Conservation (phyloP, 176 grass and related monocot species). For the Triticum turgidum region DNA sequence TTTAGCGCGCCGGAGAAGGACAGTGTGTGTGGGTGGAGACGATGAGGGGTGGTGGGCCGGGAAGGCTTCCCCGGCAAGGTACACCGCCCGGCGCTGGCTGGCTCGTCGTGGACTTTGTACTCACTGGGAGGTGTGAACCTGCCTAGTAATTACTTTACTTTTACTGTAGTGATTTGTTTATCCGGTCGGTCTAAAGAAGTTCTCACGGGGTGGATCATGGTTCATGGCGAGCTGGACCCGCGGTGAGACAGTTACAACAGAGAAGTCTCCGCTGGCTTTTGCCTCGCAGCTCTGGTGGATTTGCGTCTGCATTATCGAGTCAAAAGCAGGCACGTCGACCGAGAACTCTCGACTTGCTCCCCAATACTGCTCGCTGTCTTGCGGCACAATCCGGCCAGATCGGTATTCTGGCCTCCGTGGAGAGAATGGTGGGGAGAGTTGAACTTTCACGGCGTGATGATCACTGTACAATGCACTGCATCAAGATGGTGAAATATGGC, state of each 20-base stretch:
- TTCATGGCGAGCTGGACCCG: not conserved
- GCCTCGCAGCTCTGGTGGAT: constrained; percentile 21
- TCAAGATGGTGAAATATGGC: not conserved
- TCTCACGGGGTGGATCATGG: not conserved
- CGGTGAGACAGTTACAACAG: not conserved
- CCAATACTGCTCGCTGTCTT: constrained; percentile 15
- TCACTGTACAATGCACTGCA: no score
- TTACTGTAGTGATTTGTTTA: not conserved
- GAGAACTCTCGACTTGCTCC: constrained; percentile 1
- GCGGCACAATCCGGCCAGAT: constrained; percentile 27
- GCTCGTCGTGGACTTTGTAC: constrained; percentile 29
- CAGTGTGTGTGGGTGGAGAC: not conserved
- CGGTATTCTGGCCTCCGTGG: no score
- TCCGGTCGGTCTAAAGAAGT: not conserved
- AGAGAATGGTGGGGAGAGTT: no score
- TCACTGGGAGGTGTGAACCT: constrained; percentile 30
- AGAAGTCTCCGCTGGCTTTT: not conserved
- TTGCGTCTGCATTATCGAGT: constrained; percentile 29
- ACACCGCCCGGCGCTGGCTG: not conserved
- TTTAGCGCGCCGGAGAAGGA: not conserved
- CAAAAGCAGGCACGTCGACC: not conserved
- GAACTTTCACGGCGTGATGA: not conserved
- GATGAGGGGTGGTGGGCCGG: constrained; percentile 10
- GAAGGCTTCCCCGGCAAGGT: constrained; percentile 40
- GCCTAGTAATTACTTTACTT: not conserved